A percentile compares a stretch with the other conserved stretches of the same genome.
phyloP scores from a whole-genome alignment of 225 moss, liverwort and hornwort genomes.

The Marchantia polymorpha region DNA sequence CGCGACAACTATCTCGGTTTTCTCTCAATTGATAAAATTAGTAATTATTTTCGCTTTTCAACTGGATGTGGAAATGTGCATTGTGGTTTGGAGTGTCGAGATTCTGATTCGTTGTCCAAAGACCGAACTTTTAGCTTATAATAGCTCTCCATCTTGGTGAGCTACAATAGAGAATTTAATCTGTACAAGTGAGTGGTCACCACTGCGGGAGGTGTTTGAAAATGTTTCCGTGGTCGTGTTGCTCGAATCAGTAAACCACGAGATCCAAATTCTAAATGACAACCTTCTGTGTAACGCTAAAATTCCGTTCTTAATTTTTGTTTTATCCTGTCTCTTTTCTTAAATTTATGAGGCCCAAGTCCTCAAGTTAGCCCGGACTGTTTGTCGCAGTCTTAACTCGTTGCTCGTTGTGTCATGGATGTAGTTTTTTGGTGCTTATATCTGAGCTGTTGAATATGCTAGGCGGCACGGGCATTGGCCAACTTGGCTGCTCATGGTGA shows the following conservation, averaged over 20 bases:
- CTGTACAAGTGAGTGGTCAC: background rate
- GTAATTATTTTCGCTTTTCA: background rate
- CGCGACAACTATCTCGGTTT: background rate
- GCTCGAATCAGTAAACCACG: background rate
- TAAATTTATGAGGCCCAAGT: too few relatives aligned
- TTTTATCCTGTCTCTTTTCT: too few relatives aligned
- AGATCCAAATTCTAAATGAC: too few relatives aligned
- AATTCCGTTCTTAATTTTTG: too few relatives aligned
- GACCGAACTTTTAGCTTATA: too few relatives aligned
- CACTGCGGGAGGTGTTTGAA: background rate
- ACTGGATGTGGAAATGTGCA: background rate
- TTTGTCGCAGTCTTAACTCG: background rate
- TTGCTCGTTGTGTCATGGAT: constrained; percentile 3
- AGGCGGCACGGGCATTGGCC: constrained; percentile 89
- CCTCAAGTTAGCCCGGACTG: background rate
- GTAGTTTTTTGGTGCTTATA: constrained; percentile 12
- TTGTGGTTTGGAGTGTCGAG: background rate
- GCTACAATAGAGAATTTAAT: background rate
- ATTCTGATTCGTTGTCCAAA: background rate
- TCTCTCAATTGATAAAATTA: background rate
- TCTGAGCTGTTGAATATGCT: constrained; percentile 31
- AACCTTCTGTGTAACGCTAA: too few relatives aligned
- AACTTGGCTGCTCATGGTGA: constrained; percentile 98
- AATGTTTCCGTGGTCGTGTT: background rate
- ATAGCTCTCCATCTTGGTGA: too few relatives aligned